These are phyloP conservation scores for Phaseolus coccineus DNA, from an alignment of 331 rosid species.

Conservation along the genomic window DNA sequence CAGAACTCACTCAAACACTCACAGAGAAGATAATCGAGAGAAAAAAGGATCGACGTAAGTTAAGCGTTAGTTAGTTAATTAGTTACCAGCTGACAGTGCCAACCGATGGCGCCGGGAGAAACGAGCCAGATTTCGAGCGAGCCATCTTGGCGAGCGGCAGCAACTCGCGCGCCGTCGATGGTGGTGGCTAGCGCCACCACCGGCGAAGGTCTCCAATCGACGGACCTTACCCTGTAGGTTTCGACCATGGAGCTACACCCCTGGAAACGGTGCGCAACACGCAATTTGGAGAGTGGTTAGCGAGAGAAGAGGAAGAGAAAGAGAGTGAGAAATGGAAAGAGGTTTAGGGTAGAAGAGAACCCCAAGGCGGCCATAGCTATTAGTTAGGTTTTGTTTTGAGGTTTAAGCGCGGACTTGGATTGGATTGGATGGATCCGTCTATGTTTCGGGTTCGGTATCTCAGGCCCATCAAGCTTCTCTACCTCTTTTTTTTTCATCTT, in stretches of 20 bases:
- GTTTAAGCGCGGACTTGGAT: constrained; percentile 15
- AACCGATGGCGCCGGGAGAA: constrained; percentile 89
- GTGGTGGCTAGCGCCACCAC: constrained; percentile 83
- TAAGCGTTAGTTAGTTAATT: neutral
- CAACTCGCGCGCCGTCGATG: constrained; percentile 75
- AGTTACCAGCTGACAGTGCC: constrained; percentile 90
- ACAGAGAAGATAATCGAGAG: neutral
- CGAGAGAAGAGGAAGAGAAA: neutral
- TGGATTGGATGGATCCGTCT: neutral
- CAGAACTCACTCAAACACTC: neutral
- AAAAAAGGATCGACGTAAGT: neutral
- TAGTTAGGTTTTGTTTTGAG: neutral
- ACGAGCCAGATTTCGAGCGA: constrained; percentile 95
- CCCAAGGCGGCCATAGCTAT: constrained; percentile 18
- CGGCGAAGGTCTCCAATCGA: constrained; percentile 82
- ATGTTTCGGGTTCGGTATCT: neutral
- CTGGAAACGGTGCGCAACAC: neutral
- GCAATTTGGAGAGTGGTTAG: neutral
- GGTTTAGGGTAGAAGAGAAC: neutral
- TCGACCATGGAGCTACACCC: constrained; percentile 55
- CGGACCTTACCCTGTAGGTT: constrained; percentile 55
- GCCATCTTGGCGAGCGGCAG: constrained; percentile 89
- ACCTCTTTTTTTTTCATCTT: too few relatives aligned
- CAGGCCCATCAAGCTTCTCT: neutral
- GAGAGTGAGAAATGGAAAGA: neutral